Evolutionary conservation across 1,139 yeast species (phyloP).

Genomic region (Suhomyces bolitotheri): DNA sequence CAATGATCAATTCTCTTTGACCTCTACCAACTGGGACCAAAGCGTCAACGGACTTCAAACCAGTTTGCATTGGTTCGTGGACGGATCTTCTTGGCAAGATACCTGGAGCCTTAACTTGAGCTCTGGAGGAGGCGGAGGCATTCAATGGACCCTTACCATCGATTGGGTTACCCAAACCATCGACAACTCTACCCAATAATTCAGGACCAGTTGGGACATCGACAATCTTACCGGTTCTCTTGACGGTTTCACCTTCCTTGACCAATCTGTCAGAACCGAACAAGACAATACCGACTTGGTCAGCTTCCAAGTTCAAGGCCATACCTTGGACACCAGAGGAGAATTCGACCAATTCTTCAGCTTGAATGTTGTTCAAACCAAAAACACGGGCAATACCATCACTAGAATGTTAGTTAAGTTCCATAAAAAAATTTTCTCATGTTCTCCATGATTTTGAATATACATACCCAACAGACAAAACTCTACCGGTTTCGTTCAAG

Average conservation of each 20-base stretch:
- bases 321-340: constrained; percentile 99
- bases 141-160: constrained; percentile 99
- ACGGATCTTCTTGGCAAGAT: constrained; percentile 99
- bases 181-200: constrained; percentile 98
- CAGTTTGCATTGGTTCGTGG: constrained; percentile 99
- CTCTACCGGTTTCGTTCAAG: constrained; percentile 99
- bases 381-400: constrained; percentile 99
- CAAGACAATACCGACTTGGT: constrained; percentile 99
- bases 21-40: constrained; percentile 99
- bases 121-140: constrained; percentile 83
- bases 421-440: constrained; percentile 1
- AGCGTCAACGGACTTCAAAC: constrained; percentile 98
- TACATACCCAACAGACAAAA: constrained; percentile 73
- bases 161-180: constrained; percentile 98
- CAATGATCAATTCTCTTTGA: constrained; percentile 99
- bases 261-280: constrained; percentile 99
- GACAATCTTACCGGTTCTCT: constrained; percentile 99
- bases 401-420: constrained; percentile 42
- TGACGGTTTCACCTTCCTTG: constrained; percentile 99
- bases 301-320: constrained; percentile 99
- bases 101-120: constrained; percentile 99
- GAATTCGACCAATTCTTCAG: constrained; percentile 99
- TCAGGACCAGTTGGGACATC: constrained; percentile 99
- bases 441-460: constrained; percentile 1
- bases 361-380: constrained; percentile 99